phyloP scores from a whole-genome alignment of 2,329 filamentous ascomycete genomes.

The Lasiodiplodia gonubiensis region DNA sequence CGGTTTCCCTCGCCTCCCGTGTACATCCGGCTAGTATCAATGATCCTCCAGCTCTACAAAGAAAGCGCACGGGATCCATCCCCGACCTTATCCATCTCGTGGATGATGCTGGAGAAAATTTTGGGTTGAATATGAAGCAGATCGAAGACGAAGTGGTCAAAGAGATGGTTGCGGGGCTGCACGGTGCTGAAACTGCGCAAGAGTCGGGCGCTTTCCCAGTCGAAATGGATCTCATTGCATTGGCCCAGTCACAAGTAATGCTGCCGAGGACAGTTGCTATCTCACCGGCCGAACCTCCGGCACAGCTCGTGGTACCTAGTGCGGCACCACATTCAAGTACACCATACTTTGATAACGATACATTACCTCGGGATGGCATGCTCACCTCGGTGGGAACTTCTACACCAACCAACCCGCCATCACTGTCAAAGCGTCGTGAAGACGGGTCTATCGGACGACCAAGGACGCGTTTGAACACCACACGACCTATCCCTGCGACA shows the following conservation, averaged over 20 bases:
- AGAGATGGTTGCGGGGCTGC: not conserved
- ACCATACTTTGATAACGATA: not conserved
- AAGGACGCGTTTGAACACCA: not conserved
- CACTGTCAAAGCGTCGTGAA: not conserved
- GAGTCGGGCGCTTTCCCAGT: not conserved
- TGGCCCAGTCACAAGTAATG: not conserved
- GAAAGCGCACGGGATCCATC: constrained; percentile 38
- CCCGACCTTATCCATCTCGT: constrained; percentile 45
- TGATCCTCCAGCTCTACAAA: constrained; percentile 35
- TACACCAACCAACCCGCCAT: not conserved
- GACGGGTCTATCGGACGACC: not conserved
- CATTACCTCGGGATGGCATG: not conserved
- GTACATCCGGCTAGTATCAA: constrained; percentile 38
- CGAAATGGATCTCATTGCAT: not conserved
- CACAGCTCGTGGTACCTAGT: not conserved
- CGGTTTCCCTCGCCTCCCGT: constrained; percentile 7
- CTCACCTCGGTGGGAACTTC: not conserved
- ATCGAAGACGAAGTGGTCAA: constrained; percentile 1
- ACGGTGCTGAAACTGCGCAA: not conserved
- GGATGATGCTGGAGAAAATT: constrained; percentile 44
- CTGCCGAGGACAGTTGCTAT: not conserved
- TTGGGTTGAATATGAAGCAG: constrained; percentile 41
- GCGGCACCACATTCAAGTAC: not conserved
- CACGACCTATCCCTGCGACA: not conserved
- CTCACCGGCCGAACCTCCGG: not conserved